Evolutionary conservation across 225 moss, liverwort and hornwort species (phyloP).

Genomic region (Marchantia paleacea): DNA sequence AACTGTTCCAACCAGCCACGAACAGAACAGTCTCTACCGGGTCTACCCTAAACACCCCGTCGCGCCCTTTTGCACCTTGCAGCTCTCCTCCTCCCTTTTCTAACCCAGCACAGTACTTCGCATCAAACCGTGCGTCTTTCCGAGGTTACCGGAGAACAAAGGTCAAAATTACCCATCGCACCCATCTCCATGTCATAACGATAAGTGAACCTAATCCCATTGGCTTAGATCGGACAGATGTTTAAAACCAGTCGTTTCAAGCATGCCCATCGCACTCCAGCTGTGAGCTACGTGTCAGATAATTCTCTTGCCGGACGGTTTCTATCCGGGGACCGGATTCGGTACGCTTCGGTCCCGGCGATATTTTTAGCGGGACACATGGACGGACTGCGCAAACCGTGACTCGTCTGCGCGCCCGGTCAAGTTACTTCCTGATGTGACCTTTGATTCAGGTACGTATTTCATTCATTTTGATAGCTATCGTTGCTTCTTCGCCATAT

Average conservation of each 20-base stretch:
- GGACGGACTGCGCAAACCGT: neutral
- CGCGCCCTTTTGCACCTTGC: slow-evolving; percentile 13
- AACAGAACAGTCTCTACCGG: neutral
- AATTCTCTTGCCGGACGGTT: slow-evolving; percentile 2
- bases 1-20: neutral
- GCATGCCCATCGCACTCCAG: slow-evolving; percentile 5
- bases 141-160: neutral
- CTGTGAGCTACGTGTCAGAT: slow-evolving; percentile 25
- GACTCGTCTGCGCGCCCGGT: neutral
- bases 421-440: no score
- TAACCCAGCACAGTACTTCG: neutral
- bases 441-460: no score
- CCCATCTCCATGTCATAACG: neutral
- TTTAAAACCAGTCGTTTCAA: slow-evolving; percentile 5
- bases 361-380: slow-evolving; percentile 16
- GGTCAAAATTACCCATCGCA: neutral
- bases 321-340: neutral
- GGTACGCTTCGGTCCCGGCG: neutral
- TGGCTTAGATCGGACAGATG: neutral
- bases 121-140: neutral
- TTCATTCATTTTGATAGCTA: no score
- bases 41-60: neutral
- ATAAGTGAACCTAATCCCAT: neutral
- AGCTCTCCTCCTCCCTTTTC: neutral
- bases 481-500: no score